Evolutionary conservation across 2,329 filamentous ascomycete genomes (phyloP), one percentile per base, ranked within the genome.

Genomic region (Diatrype stigma): DNA sequence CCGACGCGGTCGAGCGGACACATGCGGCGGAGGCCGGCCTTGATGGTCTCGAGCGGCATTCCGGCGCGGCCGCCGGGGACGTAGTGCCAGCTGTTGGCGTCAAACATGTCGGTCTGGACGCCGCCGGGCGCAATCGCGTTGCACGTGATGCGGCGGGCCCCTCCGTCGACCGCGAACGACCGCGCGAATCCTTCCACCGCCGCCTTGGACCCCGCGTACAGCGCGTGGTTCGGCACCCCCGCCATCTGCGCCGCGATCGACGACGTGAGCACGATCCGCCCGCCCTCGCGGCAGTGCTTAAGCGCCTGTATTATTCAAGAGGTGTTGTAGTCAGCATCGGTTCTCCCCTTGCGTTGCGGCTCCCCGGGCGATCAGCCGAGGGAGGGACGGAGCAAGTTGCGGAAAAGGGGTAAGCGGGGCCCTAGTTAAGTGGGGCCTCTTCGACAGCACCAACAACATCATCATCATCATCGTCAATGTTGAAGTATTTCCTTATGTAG

Each of bases 91-190:
- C 82, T 78, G 67, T 86, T 86, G 68, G 82, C 78, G 54, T 84
- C 77, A 73, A 86, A 90, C 87, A 90, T 90, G 68, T 90, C 87
- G 42, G 78, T 84, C 78, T 88, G 86, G 73, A 89, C 84, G 42
- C 85, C 85, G 50, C 85, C 85, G 2, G 86, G 86, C 2, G 86
- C 86, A 45, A 89, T 84, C 57, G 84, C 85, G 61, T 89, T 89
- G 70, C 86, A 85, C 0, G 85, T 89, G 63, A 89, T 84, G 47
- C 82, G 79, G 61, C 80, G 78, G 61, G 75, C 76, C 51, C 86
- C 86, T 67, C 85, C 87, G 70, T 89, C 86, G 48, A 85, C 86
- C 7, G 85, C 81, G 62, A 89, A 87, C 23, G 80, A 78, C 69
- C 86, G 86, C 63, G 85, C 82, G 73, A 89, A 84, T 45, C 85